Base-by-base conservation (phyloP, 805 yeast species). In the Kuraishia cidri region DNA sequence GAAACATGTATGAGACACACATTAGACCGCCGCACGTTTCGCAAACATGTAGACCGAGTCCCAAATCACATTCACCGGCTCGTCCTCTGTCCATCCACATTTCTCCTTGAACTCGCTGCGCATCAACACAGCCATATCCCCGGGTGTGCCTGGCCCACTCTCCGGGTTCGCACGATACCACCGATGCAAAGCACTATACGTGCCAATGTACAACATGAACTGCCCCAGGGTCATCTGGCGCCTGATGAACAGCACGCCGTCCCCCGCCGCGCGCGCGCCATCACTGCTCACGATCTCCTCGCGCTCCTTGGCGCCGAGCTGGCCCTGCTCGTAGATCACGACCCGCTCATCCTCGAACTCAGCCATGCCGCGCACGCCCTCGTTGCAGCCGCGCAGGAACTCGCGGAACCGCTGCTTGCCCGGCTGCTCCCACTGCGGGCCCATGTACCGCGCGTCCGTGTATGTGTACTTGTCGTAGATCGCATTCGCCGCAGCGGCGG, bases 31-130 rank as follows among this genome's bases (percentile, higher is more conserved):
- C n/a, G n/a, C n/a, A n/a, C 51, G 50, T 34, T 54, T 53, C 5
- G 75, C 72, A 45, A 74, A 60, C 3, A 66, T 61, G 45, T 70
- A 73, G 23, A 70, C 67, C 0, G 84, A 72, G 2, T 69, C 70
- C 72, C 77, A 75, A 14, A 66, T 63, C 10, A 69, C 57, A n/a
- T 59, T 59, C 15, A 72, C 40, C 18, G 53, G 52, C 1, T 61
- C 56, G n/a, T 56, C 57, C 14, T 60, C 62, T 10, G 52, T 50
- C 70, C 82, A 69, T 4, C 69, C 69, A 35, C 69, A 56, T 11
- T 44, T 47, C 10, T 35, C 31, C 3, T 24, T 25, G 8, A 47
- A 32, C 13, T 48, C 51, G 2, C 41, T 34, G 28, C 35, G 37
- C 45, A 48, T 37, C 13, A 40, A 26, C 8, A 27, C 36, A 20